Evolutionary conservation across 169 alveolate species (phyloP), one percentile per base, ranked within the genome.

Genomic region (Miamiensis avidus): DNA sequence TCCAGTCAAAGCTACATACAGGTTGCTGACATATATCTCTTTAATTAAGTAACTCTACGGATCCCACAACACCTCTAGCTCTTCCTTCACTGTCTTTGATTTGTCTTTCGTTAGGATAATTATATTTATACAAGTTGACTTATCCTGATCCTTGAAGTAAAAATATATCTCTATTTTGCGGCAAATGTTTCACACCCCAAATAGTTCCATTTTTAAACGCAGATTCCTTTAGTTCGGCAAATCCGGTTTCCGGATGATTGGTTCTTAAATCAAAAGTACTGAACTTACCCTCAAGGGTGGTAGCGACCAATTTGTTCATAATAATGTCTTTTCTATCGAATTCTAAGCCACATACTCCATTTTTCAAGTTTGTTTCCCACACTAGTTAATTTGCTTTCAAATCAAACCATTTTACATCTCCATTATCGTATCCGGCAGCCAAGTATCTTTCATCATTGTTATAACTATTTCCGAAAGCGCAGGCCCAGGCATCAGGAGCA

Each of bases 401-500:
- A 88, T 98, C 99, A 88, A 97, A 97, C 69, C 97, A 88, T 88
- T 98, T 98, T 73, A 98, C 91, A 88, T 98, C 99, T 29, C 99
- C 99, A 89, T 98, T 98, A 93, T 98, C 99, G 89, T 97, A 98
- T 25, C 99, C 99, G 33, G 98, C 97, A 25, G 98, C 97, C 1
- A 97, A 85, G 75, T 92, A 91, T 79, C 98, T 93, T 91, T 95
- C 98, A 83, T 92, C 94, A 82, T 93, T 92, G 91, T 96, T 95
- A 93, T 95, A 93, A 73, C 92, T 75, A 84, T 95, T 95, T 26
- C 99, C 99, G 83, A 96, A 97, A 32, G 97, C 93, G 32, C 97
- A 98, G 6, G 98, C 95, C 99, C 99, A 98, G 89, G 99, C 97
- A 89, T 98, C 99, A 4, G 99, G 98, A 28, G 93, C 92, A 79